phyloP scores from a whole-genome alignment of 208 protist species.

The Acanthamoeba castellanii region DNA sequence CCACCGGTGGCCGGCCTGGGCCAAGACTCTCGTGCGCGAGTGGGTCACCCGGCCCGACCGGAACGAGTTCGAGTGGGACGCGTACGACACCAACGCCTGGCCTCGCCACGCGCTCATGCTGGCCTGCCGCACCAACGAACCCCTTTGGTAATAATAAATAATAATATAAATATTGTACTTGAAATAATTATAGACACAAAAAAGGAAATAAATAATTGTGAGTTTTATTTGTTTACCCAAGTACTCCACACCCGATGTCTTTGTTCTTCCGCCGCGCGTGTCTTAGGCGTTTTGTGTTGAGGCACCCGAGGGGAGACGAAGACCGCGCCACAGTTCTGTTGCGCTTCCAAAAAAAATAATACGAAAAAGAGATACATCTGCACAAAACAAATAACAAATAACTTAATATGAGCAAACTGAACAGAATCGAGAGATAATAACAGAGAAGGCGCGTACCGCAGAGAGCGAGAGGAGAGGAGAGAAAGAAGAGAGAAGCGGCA shows the following conservation, averaged over 20 bases:
- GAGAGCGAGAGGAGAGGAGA: not conserved
- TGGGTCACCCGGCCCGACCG: not conserved
- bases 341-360: not conserved
- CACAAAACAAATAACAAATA: not conserved
- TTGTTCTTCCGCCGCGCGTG: too few species aligned
- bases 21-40: conserved; percentile 12
- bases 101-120: not conserved
- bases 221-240: not conserved
- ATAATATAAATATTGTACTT: too few species aligned
- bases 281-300: too few species aligned
- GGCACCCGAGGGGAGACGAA: not conserved
- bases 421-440: not conserved
- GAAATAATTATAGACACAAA: not conserved
- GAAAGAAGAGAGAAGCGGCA: not conserved
- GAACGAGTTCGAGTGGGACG: not conserved
- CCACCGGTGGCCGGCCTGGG: not conserved
- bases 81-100: not conserved
- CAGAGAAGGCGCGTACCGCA: not conserved
- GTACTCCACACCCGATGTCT: not conserved
- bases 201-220: not conserved
- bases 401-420: not conserved
- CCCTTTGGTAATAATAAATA: not conserved
- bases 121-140: not conserved
- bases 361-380: not conserved
- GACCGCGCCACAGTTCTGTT: not conserved